These are phyloP conservation scores for Geotrichum citri-aurantii DNA, from an alignment of 1,139 yeast species.

Conservation along the genomic window DNA sequence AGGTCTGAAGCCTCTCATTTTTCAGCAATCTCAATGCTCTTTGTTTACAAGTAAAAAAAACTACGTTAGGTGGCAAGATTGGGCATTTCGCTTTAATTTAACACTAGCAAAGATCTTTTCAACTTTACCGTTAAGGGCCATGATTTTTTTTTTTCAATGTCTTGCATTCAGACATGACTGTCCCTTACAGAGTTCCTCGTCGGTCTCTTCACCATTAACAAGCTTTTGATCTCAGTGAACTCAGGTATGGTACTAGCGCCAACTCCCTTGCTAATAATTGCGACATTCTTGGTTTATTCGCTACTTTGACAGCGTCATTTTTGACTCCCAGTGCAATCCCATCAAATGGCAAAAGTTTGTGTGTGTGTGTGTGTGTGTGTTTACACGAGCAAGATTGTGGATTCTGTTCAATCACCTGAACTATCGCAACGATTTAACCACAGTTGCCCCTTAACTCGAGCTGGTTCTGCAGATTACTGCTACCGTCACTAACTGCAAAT, in stretches of 20 bases:
- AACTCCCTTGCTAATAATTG: conserved; percentile 72
- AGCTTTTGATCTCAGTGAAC: conserved; percentile 87
- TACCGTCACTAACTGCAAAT: conserved; percentile 86
- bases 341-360: conserved; percentile 62
- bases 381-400: conserved; percentile 89
- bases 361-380: no score
- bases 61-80: conserved; percentile 72
- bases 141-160: conserved; percentile 71
- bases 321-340: conserved; percentile 60
- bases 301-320: conserved; percentile 63
- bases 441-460: conserved; percentile 79
- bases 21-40: conserved; percentile 80
- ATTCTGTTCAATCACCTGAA: conserved; percentile 76
- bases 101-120: conserved; percentile 77
- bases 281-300: conserved; percentile 82
- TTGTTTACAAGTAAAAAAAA: conserved; percentile 61
- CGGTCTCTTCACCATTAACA: conserved; percentile 88
- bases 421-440: conserved; percentile 67
- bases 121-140: conserved; percentile 78
- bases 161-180: conserved; percentile 82
- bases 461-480: conserved; percentile 80
- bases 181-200: conserved; percentile 87
- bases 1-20: conserved; percentile 60
- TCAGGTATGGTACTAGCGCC: conserved; percentile 79
- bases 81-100: conserved; percentile 78